Conservation (phyloP, 73 alveolate species). For the Blepharisma stoltei region DNA sequence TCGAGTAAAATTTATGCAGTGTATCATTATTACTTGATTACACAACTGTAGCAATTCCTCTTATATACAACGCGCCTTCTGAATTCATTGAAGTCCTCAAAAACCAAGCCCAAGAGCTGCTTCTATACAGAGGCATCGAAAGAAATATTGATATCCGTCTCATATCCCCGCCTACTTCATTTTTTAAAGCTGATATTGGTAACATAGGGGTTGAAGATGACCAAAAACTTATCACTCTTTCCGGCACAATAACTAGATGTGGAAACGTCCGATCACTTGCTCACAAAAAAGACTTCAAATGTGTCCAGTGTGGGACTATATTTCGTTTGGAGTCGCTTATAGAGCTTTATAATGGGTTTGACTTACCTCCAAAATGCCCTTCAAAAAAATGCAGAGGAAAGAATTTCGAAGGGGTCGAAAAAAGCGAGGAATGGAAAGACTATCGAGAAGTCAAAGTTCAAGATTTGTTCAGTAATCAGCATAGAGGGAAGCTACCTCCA, state of each 20-base stretch:
- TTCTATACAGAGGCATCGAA: no score
- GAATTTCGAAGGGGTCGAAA: constrained; percentile 48
- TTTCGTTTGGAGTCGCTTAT: constrained; percentile 41
- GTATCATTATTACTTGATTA: no score
- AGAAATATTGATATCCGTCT: background rate
- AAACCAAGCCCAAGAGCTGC: no score
- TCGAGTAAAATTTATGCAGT: no score
- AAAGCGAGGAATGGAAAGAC: constrained; percentile 52
- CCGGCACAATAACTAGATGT: constrained; percentile 52
- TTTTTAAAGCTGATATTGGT: constrained; percentile 33
- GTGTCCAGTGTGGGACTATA: constrained; percentile 36
- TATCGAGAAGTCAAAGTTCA: constrained; percentile 70
- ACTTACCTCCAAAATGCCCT: constrained; percentile 41
- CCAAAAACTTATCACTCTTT: constrained; percentile 35
- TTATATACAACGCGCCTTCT: no score
- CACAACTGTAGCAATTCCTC: no score
- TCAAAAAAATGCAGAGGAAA: constrained; percentile 38
- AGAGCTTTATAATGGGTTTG: constrained; percentile 45
- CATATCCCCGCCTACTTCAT: background rate
- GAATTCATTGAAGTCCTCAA: no score
- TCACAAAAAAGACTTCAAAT: constrained; percentile 38
- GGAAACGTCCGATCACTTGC: constrained; percentile 44
- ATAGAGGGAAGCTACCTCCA: constrained; percentile 71
- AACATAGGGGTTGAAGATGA: constrained; percentile 35
- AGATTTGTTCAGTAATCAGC: constrained; percentile 57